These are phyloP conservation scores for Elongisporangium anandrum DNA, from an alignment of 352 stramenopile genomes.

Conservation along the genomic window DNA sequence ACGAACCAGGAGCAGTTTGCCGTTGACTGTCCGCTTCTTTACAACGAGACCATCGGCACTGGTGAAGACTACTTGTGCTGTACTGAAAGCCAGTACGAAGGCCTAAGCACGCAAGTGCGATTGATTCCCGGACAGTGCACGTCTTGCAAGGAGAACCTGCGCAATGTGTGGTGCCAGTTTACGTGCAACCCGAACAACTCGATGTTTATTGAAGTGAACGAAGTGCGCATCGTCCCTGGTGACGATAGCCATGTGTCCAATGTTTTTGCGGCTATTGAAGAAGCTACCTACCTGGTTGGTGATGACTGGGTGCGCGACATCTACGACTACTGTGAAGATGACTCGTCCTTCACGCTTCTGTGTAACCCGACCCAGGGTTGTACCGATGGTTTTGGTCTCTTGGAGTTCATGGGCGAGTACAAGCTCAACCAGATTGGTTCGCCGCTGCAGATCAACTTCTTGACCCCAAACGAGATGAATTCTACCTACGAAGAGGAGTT, in stretches of 20 bases:
- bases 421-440: constrained; percentile 54
- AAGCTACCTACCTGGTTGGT: constrained; percentile 63
- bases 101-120: constrained; percentile 53
- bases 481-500: no score
- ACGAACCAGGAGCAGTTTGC: constrained; percentile 61
- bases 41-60: constrained; percentile 47
- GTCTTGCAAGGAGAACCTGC: constrained; percentile 68
- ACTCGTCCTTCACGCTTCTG: constrained; percentile 40
- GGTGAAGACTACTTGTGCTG: constrained; percentile 65
- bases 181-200: constrained; percentile 78
- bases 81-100: constrained; percentile 70
- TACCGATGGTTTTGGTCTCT: constrained; percentile 42
- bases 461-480: constrained; percentile 25
- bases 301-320: constrained; percentile 63
- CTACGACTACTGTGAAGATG: constrained; percentile 64
- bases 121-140: constrained; percentile 54
- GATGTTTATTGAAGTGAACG: constrained; percentile 64
- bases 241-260: constrained; percentile 38
- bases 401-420: constrained; percentile 63
- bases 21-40: constrained; percentile 63
- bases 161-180: constrained; percentile 80
- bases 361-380: constrained; percentile 55
- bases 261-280: constrained; percentile 64
- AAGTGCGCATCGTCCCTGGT: constrained; percentile 57
- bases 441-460: constrained; percentile 60